Evolutionary conservation across 2,329 filamentous ascomycete species (phyloP), one percentile per base, ranked within the genome.

Genomic region (Colletotrichum graminicola): DNA sequence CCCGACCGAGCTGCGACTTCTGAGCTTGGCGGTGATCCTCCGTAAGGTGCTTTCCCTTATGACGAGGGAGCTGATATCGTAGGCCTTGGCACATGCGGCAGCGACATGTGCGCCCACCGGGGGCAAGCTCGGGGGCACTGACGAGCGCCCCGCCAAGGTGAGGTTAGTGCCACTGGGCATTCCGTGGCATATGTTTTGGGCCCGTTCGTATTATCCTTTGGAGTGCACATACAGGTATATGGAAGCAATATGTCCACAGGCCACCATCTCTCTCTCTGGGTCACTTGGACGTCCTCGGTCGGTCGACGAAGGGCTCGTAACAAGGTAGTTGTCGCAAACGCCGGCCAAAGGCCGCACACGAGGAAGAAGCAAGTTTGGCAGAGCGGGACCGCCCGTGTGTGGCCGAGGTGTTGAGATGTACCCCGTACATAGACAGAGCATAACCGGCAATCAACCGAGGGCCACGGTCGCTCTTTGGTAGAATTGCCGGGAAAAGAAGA

Each of bases 141-240:
- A 63, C 34, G 61, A 63, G 45, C 34, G 16, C 16, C 61, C n/a
- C 18, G 61, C 61, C 61, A 63, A 54, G 61, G 11, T 10, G n/a
- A n/a, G 10, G 62, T 62, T 62, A 21, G 59, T 29, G 59, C 29
- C 43, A 32, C 59, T 49, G 29, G 41, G 57, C 57, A 61, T 47
- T 34, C 57, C 57, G 41, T 61, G 41, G 18, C 57, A 47, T 45
- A n/a, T 47, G 41, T 61, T 34, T 23, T n/a, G 21, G 43, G 43
- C 29, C 18, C 59, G 11, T 18, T 49, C 59, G 59, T 49, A 8
- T 36, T 10, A 36, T 62, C 29, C 59, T 36, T 16, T 29, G 39
- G 11, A 11, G 43, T 45, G 43, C 18, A n/a, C 43, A n/a, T 21
- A 18, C 7, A 16, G 2, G 18, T 18, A 45, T 7, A 26, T 11